A percentile compares a stretch with the other conserved stretches of the same genome.
Conservation (phyloP, 495 filamentous ascomycete genomes). For the Jackrogersella minutella region DNA sequence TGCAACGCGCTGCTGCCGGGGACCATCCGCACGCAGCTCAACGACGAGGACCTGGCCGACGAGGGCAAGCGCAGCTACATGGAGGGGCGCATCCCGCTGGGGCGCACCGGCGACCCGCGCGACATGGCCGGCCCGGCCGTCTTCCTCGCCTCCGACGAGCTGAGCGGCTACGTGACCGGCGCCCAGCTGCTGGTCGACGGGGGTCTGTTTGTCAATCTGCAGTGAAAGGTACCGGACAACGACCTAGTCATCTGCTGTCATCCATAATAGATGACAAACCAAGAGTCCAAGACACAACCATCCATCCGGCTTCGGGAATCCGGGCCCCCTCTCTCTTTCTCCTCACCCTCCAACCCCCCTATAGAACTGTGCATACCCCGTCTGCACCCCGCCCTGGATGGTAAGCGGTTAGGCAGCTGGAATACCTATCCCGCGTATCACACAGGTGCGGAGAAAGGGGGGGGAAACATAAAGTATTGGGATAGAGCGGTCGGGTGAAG, state of each 20-base stretch:
- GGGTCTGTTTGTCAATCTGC: constrained; percentile 69
- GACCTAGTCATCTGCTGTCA: not conserved
- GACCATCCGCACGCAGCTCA: constrained; percentile 85
- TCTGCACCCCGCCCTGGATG: not conserved
- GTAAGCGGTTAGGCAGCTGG: not conserved
- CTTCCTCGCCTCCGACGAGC: constrained; percentile 79
- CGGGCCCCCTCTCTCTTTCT: not conserved
- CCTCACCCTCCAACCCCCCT: not conserved
- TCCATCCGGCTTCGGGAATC: constrained; percentile 20
- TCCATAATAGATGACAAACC: not conserved
- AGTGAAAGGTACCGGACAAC: constrained; percentile 46
- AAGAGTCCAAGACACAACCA: not conserved
- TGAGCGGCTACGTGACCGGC: constrained; percentile 83
- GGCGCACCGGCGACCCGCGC: constrained; percentile 69
- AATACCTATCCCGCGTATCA: not conserved
- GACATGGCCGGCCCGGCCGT: constrained; percentile 87
- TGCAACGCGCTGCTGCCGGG: constrained; percentile 90
- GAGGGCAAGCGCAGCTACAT: constrained; percentile 80
- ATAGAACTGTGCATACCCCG: not conserved
- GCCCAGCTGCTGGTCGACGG: constrained; percentile 89
- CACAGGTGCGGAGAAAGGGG: constrained; percentile 6
- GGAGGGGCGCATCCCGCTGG: constrained; percentile 84
- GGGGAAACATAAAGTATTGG: no score
- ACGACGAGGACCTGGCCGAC: constrained; percentile 78
- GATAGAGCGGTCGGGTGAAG: not conserved